These are phyloP conservation scores for Rhodotorula toruloides DNA, from an alignment of 768 basidiomycete genomes.

Conservation along the genomic window DNA sequence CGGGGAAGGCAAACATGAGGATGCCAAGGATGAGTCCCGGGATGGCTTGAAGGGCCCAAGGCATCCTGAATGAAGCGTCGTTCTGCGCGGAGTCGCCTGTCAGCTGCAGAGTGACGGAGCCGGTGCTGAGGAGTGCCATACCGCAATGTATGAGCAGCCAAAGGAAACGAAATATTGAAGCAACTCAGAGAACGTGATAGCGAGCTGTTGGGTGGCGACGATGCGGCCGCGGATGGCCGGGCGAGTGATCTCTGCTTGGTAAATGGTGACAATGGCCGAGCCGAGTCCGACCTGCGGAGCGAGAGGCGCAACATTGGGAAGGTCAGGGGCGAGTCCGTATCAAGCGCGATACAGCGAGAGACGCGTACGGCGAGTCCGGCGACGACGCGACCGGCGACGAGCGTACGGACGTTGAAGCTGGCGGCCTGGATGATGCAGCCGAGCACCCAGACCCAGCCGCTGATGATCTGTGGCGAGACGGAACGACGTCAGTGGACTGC, in stretches of 20 bases:
- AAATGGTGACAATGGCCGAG: constrained; percentile 10
- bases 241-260: constrained; percentile 45
- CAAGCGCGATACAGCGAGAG: too few relatives aligned
- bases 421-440: constrained; percentile 22
- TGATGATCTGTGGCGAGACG: constrained; percentile 13
- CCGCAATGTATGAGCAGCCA: constrained; percentile 52
- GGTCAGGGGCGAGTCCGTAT: neutral
- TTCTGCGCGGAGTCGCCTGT: neutral
- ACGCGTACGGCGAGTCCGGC: constrained; percentile 11
- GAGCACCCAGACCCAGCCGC: constrained; percentile 20
- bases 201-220: constrained; percentile 71
- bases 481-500: neutral
- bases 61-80: constrained; percentile 57
- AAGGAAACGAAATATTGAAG: neutral
- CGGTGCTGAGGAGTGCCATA: neutral
- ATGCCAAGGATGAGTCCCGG: constrained; percentile 64
- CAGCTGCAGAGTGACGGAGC: constrained; percentile 37
- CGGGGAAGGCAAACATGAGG: constrained; percentile 63
- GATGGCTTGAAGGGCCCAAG: constrained; percentile 56
- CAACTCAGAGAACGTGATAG: constrained; percentile 9
- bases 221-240: constrained; percentile 63
- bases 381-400: constrained; percentile 26
- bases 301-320: neutral
- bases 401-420: constrained; percentile 1
- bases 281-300: neutral